Conservation (phyloP, 495 filamentous ascomycete genomes). For the Penicillium lagena region DNA sequence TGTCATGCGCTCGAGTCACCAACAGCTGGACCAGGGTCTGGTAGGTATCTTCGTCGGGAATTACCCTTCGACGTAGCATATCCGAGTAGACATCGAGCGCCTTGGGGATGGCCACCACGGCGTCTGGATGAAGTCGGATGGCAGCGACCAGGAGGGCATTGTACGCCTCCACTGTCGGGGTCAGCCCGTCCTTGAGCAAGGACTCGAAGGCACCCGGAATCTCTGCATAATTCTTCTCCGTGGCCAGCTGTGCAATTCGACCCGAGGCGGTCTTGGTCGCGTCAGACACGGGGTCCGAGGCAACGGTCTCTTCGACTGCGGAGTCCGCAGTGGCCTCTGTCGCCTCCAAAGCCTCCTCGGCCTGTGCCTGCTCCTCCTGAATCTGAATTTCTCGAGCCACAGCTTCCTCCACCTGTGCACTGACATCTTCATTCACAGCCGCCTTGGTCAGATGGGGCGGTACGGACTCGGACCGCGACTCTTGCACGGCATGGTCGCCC, state of each 20-base stretch:
- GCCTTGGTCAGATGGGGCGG: slow-evolving; percentile 53
- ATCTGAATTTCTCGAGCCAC: slow-evolving; percentile 57
- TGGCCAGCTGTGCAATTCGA: slow-evolving; percentile 65
- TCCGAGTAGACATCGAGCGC: slow-evolving; percentile 92
- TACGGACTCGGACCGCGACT: slow-evolving; percentile 11
- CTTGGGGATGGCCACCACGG: slow-evolving; percentile 76
- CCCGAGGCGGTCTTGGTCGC: slow-evolving; percentile 66
- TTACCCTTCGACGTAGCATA: slow-evolving; percentile 82
- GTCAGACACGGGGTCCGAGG: slow-evolving; percentile 25
- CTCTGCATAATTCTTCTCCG: slow-evolving; percentile 64
- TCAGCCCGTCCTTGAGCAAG: slow-evolving; percentile 69
- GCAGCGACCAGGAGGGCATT: slow-evolving; percentile 83
- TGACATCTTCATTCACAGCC: slow-evolving; percentile 45
- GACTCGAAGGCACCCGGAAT: slow-evolving; percentile 86
- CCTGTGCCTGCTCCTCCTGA: slow-evolving; percentile 40
- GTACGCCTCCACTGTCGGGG: slow-evolving; percentile 77
- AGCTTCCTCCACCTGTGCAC: slow-evolving; percentile 56
- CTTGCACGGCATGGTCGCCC: slow-evolving; percentile 39
- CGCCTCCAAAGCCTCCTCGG: slow-evolving; percentile 31
- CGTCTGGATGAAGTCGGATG: slow-evolving; percentile 60
- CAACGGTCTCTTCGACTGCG: slow-evolving; percentile 21
- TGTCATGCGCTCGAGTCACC: slow-evolving; percentile 69
- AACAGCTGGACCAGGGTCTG: slow-evolving; percentile 77
- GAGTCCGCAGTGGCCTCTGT: slow-evolving; percentile 23
- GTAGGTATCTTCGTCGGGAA: slow-evolving; percentile 79